phyloP scores from a whole-genome alignment of 345 rosid species.

The Jatropha curcas region DNA sequence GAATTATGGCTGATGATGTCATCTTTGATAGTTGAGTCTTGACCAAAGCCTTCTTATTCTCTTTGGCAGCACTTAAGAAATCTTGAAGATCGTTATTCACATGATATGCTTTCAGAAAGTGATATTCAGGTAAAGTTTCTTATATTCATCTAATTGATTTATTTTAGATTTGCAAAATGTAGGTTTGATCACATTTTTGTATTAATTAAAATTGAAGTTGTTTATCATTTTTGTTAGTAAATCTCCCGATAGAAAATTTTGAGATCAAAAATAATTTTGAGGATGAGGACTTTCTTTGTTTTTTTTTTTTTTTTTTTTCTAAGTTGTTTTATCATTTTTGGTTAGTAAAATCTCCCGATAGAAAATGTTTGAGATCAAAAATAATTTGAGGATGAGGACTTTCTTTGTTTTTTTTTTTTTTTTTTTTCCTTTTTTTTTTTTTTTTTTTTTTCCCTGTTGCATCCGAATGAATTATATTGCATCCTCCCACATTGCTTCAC shows the following conservation, averaged over 20 bases:
- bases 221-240: not conserved
- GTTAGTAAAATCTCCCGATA: not conserved
- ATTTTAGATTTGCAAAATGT: conserved; percentile 8
- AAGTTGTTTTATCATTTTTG: conserved; percentile 1
- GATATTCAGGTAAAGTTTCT: conserved; percentile 64
- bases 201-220: not conserved
- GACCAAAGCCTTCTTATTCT: conserved; percentile 22
- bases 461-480: not conserved
- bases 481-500: not conserved
- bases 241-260: not conserved
- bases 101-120: conserved; percentile 74
- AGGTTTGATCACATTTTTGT: not conserved
- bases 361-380: not conserved
- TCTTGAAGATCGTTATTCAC: conserved; percentile 69
- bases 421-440: no score
- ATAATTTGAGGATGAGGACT: not conserved
- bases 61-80: conserved; percentile 57
- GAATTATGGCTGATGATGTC: not conserved
- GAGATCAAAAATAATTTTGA: not conserved
- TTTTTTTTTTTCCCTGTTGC: not conserved
- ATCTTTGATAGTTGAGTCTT: conserved; percentile 13
- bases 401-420: no score
- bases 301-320: no score
- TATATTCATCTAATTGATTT: not conserved
- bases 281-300: not conserved